Conservation (phyloP, 2,329 filamentous ascomycete genomes). For the Arthrobotrys megalospora region DNA sequence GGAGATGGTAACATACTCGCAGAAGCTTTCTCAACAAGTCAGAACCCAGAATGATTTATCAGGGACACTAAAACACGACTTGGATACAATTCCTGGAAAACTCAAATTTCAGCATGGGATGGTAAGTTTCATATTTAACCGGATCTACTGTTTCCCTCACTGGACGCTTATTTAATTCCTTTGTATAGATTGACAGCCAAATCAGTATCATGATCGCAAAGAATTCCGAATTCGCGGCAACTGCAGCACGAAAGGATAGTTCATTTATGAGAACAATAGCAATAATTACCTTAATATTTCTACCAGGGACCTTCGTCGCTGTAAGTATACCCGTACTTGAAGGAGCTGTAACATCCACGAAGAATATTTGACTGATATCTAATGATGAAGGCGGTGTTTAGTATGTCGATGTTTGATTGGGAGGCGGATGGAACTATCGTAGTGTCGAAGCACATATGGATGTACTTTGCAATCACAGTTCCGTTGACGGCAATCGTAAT, state of each 20-base stretch:
- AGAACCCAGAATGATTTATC: constrained; percentile 41
- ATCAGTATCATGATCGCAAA: constrained; percentile 54
- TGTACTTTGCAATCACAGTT: constrained; percentile 46
- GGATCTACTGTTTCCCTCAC: neutral
- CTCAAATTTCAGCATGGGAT: constrained; percentile 55
- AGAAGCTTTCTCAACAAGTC: constrained; percentile 32
- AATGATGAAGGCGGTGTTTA: constrained; percentile 49
- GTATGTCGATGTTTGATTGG: constrained; percentile 59
- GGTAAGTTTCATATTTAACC: constrained; percentile 15
- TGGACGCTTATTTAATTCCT: neutral
- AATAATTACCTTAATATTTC: constrained; percentile 49
- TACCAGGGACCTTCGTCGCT: constrained; percentile 49
- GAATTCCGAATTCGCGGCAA: constrained; percentile 39
- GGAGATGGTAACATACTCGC: constrained; percentile 39
- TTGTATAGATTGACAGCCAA: constrained; percentile 43
- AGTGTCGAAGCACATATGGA: constrained; percentile 45
- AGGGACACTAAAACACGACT: constrained; percentile 33
- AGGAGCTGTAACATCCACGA: neutral
- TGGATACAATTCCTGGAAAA: constrained; percentile 49
- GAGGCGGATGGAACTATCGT: constrained; percentile 40
- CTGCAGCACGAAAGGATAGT: constrained; percentile 47
- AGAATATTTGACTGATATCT: neutral
- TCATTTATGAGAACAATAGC: constrained; percentile 55
- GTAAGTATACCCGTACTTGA: constrained; percentile 8
- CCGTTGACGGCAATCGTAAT: constrained; percentile 28